These are phyloP conservation scores for Candida frijolesensis DNA, from an alignment of 1,139 yeast species.

Conservation along the genomic window DNA sequence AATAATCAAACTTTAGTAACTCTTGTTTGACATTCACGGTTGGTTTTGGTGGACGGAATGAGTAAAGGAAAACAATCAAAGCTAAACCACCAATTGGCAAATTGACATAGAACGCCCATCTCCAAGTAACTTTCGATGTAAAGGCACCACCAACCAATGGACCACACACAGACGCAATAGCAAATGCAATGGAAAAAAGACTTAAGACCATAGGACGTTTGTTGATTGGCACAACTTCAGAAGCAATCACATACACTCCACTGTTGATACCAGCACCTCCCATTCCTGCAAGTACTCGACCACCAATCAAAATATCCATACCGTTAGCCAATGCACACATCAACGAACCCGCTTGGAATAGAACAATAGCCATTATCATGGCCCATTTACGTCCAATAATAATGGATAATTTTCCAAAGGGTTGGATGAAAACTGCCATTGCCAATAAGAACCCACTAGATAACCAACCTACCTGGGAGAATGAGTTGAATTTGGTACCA, in stretches of 20 bases:
- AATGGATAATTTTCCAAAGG: conserved; percentile 46
- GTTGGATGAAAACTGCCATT: conserved; percentile 37
- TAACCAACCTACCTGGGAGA: conserved; percentile 61
- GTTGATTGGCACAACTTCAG: conserved; percentile 34
- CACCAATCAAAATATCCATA: conserved; percentile 42
- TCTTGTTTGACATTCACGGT: conserved; percentile 27
- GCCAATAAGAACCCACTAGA: conserved; percentile 58
- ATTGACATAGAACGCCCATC: conserved; percentile 75
- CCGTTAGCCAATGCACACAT: conserved; percentile 38
- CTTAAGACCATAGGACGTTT: conserved; percentile 37
- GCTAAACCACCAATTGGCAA: conserved; percentile 43
- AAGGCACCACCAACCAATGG: conserved; percentile 60
- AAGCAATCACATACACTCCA: conserved; percentile 27
- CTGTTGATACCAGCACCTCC: conserved; percentile 38
- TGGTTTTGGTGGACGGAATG: conserved; percentile 37
- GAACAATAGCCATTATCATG: conserved; percentile 33
- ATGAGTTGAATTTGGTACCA: conserved; percentile 43
- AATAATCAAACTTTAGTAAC: conserved; percentile 47
- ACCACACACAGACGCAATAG: conserved; percentile 54
- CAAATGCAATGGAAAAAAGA: conserved; percentile 40
- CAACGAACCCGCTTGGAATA: conserved; percentile 42
- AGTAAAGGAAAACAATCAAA: conserved; percentile 23
- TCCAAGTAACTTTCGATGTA: conserved; percentile 53
- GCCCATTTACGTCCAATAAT: conserved; percentile 49
- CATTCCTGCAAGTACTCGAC: conserved; percentile 37